A percentile compares a stretch with the other conserved stretches of the same genome.
phyloP scores from a whole-genome alignment of 1,284 basidiomycete species.

The Mycosarcoma mackinlayi region DNA sequence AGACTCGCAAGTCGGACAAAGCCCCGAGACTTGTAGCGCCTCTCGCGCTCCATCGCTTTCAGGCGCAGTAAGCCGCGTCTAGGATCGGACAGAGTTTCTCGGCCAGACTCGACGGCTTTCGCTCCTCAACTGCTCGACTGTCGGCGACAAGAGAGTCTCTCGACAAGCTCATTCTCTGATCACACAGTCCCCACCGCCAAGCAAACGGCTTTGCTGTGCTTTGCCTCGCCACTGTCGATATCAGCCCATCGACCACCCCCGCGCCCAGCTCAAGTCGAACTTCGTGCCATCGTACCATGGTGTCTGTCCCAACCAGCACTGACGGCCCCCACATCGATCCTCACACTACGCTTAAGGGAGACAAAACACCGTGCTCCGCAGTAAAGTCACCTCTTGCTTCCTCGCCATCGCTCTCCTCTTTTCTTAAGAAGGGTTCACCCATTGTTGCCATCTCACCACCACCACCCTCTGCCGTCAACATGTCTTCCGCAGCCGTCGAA shows the following conservation, averaged over 20 bases:
- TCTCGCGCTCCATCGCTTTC: no score
- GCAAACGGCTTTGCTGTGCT: background rate
- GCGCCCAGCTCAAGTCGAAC: constrained; percentile 3
- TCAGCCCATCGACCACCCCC: background rate
- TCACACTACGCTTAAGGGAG: constrained; percentile 3
- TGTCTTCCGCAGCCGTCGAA: constrained; percentile 17
- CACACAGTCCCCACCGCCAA: constrained; percentile 9
- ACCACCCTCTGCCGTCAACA: constrained; percentile 15
- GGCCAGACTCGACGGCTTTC: background rate
- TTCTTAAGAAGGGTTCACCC: constrained; percentile 48
- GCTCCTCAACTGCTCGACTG: background rate
- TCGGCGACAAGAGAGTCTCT: background rate
- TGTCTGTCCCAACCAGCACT: constrained; percentile 18
- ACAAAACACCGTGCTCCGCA: constrained; percentile 10
- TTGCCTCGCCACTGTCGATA: background rate
- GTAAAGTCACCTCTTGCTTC: constrained; percentile 22
- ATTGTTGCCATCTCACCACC: constrained; percentile 49
- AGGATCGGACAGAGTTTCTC: no score
- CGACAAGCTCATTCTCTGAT: no score
- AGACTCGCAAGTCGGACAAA: background rate
- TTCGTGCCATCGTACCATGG: constrained; percentile 18
- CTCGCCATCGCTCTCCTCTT: constrained; percentile 38
- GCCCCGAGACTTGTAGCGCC: no score
- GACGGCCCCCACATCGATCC: constrained; percentile 15
- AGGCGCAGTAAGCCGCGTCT: no score